Base-by-base conservation (phyloP, 2,329 filamentous ascomycete species). In the Gyromitra esculenta region DNA sequence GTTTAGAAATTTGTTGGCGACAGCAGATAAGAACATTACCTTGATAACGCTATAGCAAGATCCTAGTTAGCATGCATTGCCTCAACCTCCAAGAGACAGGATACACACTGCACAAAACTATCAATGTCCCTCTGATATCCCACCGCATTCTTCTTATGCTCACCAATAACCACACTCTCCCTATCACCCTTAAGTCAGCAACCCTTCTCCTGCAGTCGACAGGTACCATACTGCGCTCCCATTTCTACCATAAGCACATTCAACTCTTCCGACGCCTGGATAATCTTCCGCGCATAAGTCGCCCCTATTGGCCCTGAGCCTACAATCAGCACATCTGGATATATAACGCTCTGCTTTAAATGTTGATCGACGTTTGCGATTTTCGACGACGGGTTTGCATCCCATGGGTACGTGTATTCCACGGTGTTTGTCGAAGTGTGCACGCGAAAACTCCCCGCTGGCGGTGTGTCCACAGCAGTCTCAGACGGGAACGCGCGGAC, bases 231-330 rank as follows among this genome's bases (percentile, higher is more conserved):
- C 79, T 81, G 80, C 9, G 77, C 67, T 15, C 81, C 81, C 25
- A 80, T 78, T 35, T 81, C 81, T 39, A 81, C 65, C 80, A 81
- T 81, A 0, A 80, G 39, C 37, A 81, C 80, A 5, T 60, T 62
- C 5, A 4, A 3, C 8, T 11, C 15, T 5, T 25, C 5, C 0
- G n/a, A 25, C 13, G 7, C 52, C 0, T 7, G 1, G 21, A 56
- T 25, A 31, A 56, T 56, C 21, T 56, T 31, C 13, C 52, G 52
- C 3, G 52, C 52, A 56, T 56, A 56, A 5, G 31, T 76, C 41
- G 80, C 81, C 5, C 80, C 80, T 31, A 81, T 73, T 5, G 81
- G 81, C 9, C 81, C 81, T 9, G 80, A 81, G 3, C 80, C 81
- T 9, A 81, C 79, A 59, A 81, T 75, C 45, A 81, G 57, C 4